Evolutionary conservation across 805 yeast species (phyloP).

Genomic region (Cyberlindnera xishuangbannaensis): DNA sequence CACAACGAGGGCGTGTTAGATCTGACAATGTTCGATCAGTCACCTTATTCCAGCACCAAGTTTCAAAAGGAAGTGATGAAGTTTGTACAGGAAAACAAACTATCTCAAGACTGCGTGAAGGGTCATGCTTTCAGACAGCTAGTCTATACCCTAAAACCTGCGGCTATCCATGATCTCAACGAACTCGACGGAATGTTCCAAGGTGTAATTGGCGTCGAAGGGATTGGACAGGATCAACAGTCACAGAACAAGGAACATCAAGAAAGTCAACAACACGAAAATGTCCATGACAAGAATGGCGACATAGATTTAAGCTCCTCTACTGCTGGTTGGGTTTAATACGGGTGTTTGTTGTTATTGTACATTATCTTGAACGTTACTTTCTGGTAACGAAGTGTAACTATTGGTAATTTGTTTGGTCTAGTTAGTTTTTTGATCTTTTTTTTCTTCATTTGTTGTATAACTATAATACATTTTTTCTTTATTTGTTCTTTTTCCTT

Average conservation of each 20-base stretch:
- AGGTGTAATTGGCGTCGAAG: neutral
- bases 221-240: neutral
- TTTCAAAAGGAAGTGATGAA: conserved; percentile 47
- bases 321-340: too few species aligned
- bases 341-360: too few species aligned
- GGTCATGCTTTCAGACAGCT: conserved; percentile 47
- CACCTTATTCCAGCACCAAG: conserved; percentile 39
- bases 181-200: conserved; percentile 29
- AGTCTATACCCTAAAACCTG: conserved; percentile 44
- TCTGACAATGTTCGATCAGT: conserved; percentile 33
- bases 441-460: too few species aligned
- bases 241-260: neutral
- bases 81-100: conserved; percentile 47
- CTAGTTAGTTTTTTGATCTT: too few species aligned
- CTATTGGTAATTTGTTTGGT: too few species aligned
- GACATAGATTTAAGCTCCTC: too few species aligned
- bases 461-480: too few species aligned
- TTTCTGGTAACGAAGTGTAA: too few species aligned
- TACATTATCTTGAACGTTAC: too few species aligned
- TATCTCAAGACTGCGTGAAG: conserved; percentile 42
- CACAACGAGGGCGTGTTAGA: neutral
- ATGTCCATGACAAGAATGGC: too few species aligned
- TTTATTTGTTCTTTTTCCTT: too few species aligned
- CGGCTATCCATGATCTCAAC: conserved; percentile 39
- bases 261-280: too few species aligned